Percentiles rank a stretch among this genome's conserved stretches.
These are phyloP conservation scores for Exophiala bonariae DNA, from an alignment of 2,329 filamentous ascomycete genomes.

Conservation along the genomic window DNA sequence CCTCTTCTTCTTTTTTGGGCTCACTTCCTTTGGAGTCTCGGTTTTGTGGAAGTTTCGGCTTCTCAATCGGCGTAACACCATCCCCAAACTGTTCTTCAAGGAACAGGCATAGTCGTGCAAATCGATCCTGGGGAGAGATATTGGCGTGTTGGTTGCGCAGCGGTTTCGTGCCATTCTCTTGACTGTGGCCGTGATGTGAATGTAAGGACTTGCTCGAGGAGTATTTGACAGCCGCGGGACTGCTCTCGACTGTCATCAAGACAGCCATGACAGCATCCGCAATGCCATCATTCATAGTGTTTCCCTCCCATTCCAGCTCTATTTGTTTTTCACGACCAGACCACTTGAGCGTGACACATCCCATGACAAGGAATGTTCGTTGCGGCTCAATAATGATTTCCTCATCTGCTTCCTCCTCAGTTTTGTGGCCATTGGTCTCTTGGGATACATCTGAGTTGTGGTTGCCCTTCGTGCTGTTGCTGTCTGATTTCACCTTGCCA, in stretches of 20 bases:
- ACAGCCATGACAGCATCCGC: slow-evolving; percentile 97
- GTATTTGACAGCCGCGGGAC: slow-evolving; percentile 82
- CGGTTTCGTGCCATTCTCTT: slow-evolving; percentile 20
- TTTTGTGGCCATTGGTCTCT: slow-evolving; percentile 39
- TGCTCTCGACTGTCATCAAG: slow-evolving; percentile 87
- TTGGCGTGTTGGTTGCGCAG: slow-evolving; percentile 71
- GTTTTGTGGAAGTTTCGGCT: slow-evolving; percentile 50
- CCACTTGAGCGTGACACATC: slow-evolving; percentile 81
- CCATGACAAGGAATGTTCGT: slow-evolving; percentile 72
- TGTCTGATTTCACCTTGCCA: slow-evolving; percentile 26
- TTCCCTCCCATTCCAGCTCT: slow-evolving; percentile 95
- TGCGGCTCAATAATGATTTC: slow-evolving; percentile 40
- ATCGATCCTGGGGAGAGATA: slow-evolving; percentile 70
- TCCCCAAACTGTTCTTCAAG: slow-evolving; percentile 96
- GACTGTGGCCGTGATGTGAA: slow-evolving; percentile 38
- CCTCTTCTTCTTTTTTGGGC: slow-evolving; percentile 18
- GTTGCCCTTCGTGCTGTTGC: slow-evolving; percentile 23
- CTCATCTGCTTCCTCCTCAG: slow-evolving; percentile 45
- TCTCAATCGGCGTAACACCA: slow-evolving; percentile 74
- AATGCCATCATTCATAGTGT: slow-evolving; percentile 95
- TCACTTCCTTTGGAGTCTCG: slow-evolving; percentile 35
- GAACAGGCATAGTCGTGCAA: slow-evolving; percentile 88
- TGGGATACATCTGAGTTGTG: slow-evolving; percentile 30
- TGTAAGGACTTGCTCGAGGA: slow-evolving; percentile 61
- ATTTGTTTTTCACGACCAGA: slow-evolving; percentile 70